A percentile compares a stretch with the other conserved stretches of the same genome.
These are phyloP conservation scores for Aspergillus sp. DNA, from an alignment of 2,329 filamentous ascomycete species.

Conservation along the genomic window DNA sequence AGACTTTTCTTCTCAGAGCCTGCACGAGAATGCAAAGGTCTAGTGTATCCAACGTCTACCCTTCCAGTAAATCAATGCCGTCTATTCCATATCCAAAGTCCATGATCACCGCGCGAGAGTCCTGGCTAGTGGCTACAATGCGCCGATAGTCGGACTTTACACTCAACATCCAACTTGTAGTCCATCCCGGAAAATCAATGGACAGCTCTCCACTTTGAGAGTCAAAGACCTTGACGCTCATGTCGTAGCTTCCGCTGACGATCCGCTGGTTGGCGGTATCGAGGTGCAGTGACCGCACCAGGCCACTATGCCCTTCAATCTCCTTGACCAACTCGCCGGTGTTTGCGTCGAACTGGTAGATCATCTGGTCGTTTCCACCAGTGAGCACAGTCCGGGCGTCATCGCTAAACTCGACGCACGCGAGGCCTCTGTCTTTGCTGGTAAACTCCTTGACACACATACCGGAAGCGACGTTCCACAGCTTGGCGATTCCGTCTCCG, in stretches of 20 bases:
- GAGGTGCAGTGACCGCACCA: slow-evolving; percentile 89
- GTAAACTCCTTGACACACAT: slow-evolving; percentile 87
- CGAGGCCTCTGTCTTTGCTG: slow-evolving; percentile 89
- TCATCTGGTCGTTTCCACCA: slow-evolving; percentile 92
- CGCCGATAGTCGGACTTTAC: slow-evolving; percentile 95
- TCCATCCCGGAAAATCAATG: slow-evolving; percentile 91
- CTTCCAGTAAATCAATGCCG: slow-evolving; percentile 57
- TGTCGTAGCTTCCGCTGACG: slow-evolving; percentile 91
- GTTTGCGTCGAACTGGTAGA: slow-evolving; percentile 93
- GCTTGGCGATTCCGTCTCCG: slow-evolving; percentile 88
- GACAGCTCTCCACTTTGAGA: slow-evolving; percentile 77
- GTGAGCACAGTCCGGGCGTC: slow-evolving; percentile 93
- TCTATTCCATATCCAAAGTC: slow-evolving; percentile 76
- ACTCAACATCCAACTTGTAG: slow-evolving; percentile 93
- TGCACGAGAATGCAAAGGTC: slow-evolving; percentile 13
- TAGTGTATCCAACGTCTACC: slow-evolving; percentile 27
- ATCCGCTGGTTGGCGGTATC: slow-evolving; percentile 85
- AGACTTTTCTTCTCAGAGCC: slow-evolving; percentile 13
- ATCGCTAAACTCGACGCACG: slow-evolving; percentile 94
- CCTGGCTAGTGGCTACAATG: slow-evolving; percentile 93
- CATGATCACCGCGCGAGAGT: slow-evolving; percentile 88
- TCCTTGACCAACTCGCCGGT: slow-evolving; percentile 82
- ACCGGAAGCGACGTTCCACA: slow-evolving; percentile 93
- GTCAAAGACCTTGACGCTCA: slow-evolving; percentile 93
- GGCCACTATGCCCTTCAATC: slow-evolving; percentile 79